A percentile compares a stretch with the other conserved stretches of the same genome.
phyloP scores from a whole-genome alignment of 176 grass and related monocot genomes.

The Aegilops tauschii region DNA sequence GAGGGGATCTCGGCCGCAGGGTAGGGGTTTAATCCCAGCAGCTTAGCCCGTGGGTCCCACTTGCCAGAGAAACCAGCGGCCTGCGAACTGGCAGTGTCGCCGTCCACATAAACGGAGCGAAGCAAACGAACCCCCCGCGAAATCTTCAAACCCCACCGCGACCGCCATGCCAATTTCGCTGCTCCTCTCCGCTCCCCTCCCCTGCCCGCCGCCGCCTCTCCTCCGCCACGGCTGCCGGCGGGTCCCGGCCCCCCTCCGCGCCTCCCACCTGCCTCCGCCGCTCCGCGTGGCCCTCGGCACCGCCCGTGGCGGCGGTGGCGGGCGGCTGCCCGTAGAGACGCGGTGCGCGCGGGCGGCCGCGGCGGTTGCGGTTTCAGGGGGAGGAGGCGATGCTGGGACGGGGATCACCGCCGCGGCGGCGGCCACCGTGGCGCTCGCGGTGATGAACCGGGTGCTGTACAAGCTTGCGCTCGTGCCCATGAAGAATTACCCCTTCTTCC shows the following conservation, averaged over 20 bases:
- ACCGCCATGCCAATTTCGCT: slow-evolving; percentile 25
- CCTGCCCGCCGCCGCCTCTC: neutral
- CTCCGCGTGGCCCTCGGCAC: neutral
- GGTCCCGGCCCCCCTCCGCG: neutral
- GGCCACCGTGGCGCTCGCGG: slow-evolving; percentile 55
- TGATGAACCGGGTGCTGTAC: slow-evolving; percentile 95
- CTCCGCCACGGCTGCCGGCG: neutral
- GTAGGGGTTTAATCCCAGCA: neutral
- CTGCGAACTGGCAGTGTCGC: neutral
- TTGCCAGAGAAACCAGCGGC: neutral
- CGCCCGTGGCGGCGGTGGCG: neutral
- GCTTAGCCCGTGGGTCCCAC: neutral
- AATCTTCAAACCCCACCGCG: slow-evolving; percentile 7
- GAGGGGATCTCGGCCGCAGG: neutral
- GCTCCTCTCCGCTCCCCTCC: slow-evolving; percentile 23
- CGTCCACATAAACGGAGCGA: neutral
- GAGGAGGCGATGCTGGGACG: neutral
- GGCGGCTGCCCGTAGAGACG: slow-evolving; percentile 1
- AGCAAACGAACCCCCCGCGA: slow-evolving; percentile 7
- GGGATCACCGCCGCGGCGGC: slow-evolving; percentile 43
- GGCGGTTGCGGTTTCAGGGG: slow-evolving; percentile 8
- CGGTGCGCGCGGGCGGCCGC: neutral
- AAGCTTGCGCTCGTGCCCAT: slow-evolving; percentile 90
- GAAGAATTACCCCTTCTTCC: slow-evolving; percentile 89
- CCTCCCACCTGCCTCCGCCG: neutral